A percentile compares a stretch with the other conserved stretches of the same genome.
phyloP scores from a whole-genome alignment of 1,139 yeast genomes.

The Protomyces inundatus region DNA sequence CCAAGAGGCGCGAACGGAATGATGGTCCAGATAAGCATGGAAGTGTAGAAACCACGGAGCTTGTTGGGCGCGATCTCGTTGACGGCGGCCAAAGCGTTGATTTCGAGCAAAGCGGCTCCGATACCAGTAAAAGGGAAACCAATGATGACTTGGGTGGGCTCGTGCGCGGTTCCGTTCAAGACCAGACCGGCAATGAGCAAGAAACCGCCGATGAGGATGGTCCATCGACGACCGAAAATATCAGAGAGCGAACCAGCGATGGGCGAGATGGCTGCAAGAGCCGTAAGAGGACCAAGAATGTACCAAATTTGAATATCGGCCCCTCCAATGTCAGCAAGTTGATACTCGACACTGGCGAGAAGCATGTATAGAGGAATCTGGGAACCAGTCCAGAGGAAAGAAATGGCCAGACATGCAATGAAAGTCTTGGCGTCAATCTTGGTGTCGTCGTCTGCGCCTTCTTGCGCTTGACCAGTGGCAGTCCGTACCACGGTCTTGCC shows the following conservation, averaged over 20 bases:
- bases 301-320: slow-evolving; percentile 24
- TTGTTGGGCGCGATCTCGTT: slow-evolving; percentile 24
- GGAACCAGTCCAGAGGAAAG: slow-evolving; percentile 24
- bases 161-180: slow-evolving; percentile 9
- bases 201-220: slow-evolving; percentile 21
- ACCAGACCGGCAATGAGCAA: slow-evolving; percentile 21
- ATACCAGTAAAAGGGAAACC: slow-evolving; percentile 22
- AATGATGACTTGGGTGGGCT: slow-evolving; percentile 7
- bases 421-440: slow-evolving; percentile 16
- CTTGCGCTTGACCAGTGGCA: slow-evolving; percentile 21
- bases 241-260: slow-evolving; percentile 21
- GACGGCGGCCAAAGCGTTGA: slow-evolving; percentile 25
- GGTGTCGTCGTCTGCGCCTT: slow-evolving; percentile 17
- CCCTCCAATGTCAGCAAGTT: slow-evolving; percentile 21
- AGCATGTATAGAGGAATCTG: slow-evolving; percentile 21
- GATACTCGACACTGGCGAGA: slow-evolving; percentile 17
- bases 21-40: slow-evolving; percentile 24
- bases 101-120: slow-evolving; percentile 24
- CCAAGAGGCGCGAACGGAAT: slow-evolving; percentile 23
- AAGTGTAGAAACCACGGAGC: slow-evolving; percentile 22
- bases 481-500: slow-evolving; percentile 10
- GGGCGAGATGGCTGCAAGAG: slow-evolving; percentile 20
- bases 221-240: slow-evolving; percentile 23
- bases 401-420: slow-evolving; percentile 24
- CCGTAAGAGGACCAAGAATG: slow-evolving; percentile 19